phyloP scores from a whole-genome alignment of 768 basidiomycete species.

The Chlorophyllum brunneum region DNA sequence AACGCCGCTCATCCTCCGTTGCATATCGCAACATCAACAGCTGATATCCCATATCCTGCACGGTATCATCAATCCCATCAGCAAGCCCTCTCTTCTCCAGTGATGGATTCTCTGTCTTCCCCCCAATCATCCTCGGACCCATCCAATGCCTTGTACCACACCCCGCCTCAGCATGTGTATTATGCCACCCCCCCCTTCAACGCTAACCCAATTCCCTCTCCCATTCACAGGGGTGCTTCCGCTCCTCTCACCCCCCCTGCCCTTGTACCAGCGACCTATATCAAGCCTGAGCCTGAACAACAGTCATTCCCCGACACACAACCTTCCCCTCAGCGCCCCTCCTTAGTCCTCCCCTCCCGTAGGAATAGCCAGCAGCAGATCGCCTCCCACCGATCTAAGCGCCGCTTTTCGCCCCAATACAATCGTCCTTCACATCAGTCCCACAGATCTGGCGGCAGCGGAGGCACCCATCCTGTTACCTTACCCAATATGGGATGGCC shows the following conservation, averaged over 20 bases:
- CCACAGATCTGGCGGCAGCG: slow-evolving; percentile 1
- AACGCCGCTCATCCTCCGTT: background rate
- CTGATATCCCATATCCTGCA: background rate
- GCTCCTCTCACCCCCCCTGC: slow-evolving; percentile 2
- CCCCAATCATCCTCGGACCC: slow-evolving; percentile 4
- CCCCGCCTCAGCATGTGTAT: background rate
- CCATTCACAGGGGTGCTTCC: background rate
- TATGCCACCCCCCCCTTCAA: background rate
- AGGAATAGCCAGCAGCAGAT: background rate
- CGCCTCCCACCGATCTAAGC: background rate
- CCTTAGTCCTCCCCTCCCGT: slow-evolving; percentile 1
- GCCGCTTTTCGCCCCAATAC: slow-evolving; percentile 2
- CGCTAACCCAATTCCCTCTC: background rate
- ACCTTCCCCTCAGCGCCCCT: background rate
- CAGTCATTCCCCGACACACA: background rate
- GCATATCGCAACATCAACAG: background rate
- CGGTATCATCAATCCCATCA: slow-evolving; percentile 1
- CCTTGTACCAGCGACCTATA: background rate
- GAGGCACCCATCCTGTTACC: background rate
- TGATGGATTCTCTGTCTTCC: slow-evolving; percentile 1
- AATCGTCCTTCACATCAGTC: background rate
- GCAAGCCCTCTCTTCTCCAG: slow-evolving; percentile 1
- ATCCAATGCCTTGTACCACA: background rate
- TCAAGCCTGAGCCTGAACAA: background rate
- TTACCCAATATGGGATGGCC: background rate